Base-by-base conservation (phyloP, 2,329 filamentous ascomycete genomes). In the Massarina eburnea region DNA sequence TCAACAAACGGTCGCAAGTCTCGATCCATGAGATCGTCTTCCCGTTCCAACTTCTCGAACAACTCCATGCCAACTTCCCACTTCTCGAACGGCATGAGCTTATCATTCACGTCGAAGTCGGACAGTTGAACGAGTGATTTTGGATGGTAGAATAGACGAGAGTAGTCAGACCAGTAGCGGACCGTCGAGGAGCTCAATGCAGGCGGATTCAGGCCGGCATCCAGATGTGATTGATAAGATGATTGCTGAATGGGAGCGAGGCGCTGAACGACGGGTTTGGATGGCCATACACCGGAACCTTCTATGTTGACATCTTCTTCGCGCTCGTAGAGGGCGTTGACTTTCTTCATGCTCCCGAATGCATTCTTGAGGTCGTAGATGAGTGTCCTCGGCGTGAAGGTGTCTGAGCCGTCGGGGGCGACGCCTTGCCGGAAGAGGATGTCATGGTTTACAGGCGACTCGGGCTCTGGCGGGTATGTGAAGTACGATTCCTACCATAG, bases 131-230 rank as follows among this genome's bases (percentile, higher is more conserved):
- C 79, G 43, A 96, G 82, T 10, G 91, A 96, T 43, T 82, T 83
- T 8, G 94, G 94, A 66, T 97, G 91, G 66, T 88, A 96, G 71
- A 84, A 99, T n/a, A 94, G 81, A 20, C 90, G 83, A 57, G 89
- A 95, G 71, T 91, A 97, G 70, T 99, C 94, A 24, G 91, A 95
- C 92, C 94, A 99, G 73, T 94, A 97, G 43, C 90, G 83, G n/a
- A 97, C 88, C 9, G 82, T 80, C 6, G 84, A 80, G 1, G 83
- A 77, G 1, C 80, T 86, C 17, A 96, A 78, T 41, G 76, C 73
- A 0, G 87, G 81, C 5, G 85, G 78, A 3, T 80, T 69, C 4
- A 80, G 66, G 18, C 90, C 91, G 22, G 82, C 72, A 57, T 96
- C 88, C 3, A 97, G 81, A 53, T 84, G 86, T 61, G 82, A 79